A percentile compares a stretch with the other conserved stretches of the same genome.
These are phyloP conservation scores for Dichotomopilus funicola DNA, from an alignment of 2,329 filamentous ascomycete genomes.

Conservation along the genomic window DNA sequence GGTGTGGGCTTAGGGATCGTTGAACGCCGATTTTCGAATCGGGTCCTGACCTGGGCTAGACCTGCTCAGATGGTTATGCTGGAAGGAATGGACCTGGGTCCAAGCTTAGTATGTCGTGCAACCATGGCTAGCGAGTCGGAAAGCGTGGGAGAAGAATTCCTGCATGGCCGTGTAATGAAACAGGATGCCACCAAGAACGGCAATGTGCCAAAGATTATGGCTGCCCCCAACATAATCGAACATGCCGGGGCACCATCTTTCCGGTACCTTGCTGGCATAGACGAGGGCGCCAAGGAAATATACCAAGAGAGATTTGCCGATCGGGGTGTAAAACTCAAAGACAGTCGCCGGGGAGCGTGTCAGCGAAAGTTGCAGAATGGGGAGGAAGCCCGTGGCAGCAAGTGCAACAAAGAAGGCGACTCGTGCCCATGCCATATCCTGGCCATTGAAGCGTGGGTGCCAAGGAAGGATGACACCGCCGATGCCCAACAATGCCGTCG, in stretches of 20 bases:
- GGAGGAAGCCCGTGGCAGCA: constrained; percentile 80
- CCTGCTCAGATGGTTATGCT: background rate
- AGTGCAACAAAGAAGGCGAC: constrained; percentile 89
- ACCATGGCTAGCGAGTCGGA: constrained; percentile 58
- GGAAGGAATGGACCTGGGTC: background rate
- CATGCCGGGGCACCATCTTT: constrained; percentile 84
- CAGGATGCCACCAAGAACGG: constrained; percentile 89
- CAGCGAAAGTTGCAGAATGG: constrained; percentile 73
- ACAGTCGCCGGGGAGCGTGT: constrained; percentile 75
- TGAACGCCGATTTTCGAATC: too few species aligned
- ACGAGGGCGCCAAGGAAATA: constrained; percentile 80
- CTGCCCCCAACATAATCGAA: constrained; percentile 95
- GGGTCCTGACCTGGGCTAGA: background rate
- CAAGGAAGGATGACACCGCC: constrained; percentile 89
- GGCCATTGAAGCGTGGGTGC: constrained; percentile 90
- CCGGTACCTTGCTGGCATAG: constrained; percentile 87
- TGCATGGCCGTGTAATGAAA: constrained; percentile 98
- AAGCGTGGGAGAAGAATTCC: constrained; percentile 78
- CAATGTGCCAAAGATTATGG: constrained; percentile 96
- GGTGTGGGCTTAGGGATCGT: too few species aligned
- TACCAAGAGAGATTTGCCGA: constrained; percentile 77
- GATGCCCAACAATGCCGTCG: constrained; percentile 74
- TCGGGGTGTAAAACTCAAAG: constrained; percentile 81
- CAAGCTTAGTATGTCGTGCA: constrained; percentile 45
- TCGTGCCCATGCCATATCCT: constrained; percentile 87